Evolutionary conservation across 345 rosid species (phyloP), one percentile per base, ranked within the genome.

Genomic region (Bruguiera parviflora): DNA sequence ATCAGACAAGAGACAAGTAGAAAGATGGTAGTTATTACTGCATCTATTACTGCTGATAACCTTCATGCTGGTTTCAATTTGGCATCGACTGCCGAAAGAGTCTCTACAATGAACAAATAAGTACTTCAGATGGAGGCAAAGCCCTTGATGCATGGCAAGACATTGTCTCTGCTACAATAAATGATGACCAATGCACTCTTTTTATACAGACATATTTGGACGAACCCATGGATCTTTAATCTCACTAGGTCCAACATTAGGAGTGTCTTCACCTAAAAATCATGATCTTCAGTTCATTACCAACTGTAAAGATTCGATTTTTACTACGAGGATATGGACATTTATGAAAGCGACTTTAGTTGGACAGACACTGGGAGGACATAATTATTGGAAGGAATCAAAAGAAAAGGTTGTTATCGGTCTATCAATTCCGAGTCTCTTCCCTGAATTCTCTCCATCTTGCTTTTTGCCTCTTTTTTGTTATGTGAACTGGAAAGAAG

Each of bases 401-500:
- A 73, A 71, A 73, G 65, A 74, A 83, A 71, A 77, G 75, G 82
- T 65, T 51, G 73, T 76, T 70, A 67, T 71, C 80, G 67, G 69
- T 65, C 64, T 51, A 65, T 62, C 80, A 73, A 78, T 75, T 63
- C 63, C 71, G 77, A 69, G 71, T 68, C 74, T 66, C 71, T 70
- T 70, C 73, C 80, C 80, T 78, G 79, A 83, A 76, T 81, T 80
- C 74, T 73, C 84, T 74, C 76, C 61, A 37, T 39, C 65, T 53
- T 69, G 65, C 80, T 73, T 77, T 86, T 70, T 68, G 83, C 79
- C 71, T 65, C 67, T 69, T 78, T 77, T 63, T 58, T 66, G 79
- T 63, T 75, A 80, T 82, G 73, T 66, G 82, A 84, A 79, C 78
- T 84, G 88, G 84, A 86, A 78, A 86, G 84, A 71, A 64, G 56